Base-by-base conservation (phyloP, 768 basidiomycete genomes). In the Tephrocybe sp. region DNA sequence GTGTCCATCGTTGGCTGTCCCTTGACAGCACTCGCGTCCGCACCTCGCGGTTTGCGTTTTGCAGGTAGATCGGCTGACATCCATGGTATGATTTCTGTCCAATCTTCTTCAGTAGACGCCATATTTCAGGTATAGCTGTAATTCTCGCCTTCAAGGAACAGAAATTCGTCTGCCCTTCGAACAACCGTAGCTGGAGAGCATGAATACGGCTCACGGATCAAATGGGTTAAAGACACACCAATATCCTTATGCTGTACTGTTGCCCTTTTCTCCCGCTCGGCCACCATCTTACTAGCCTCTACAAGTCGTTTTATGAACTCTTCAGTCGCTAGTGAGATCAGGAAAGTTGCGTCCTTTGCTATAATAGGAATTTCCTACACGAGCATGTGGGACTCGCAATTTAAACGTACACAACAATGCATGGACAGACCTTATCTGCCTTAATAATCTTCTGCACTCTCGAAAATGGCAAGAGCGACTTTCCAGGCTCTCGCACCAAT, bases 391-490 rank as follows among this genome's bases (percentile, higher is more conserved):
- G n/a, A n/a, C n/a, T n/a, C n/a, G n/a, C n/a, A n/a, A n/a, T n/a
- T 23, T 5, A 43, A 21, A 30, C n/a, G 8, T 39, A 15, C 18
- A 12, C 23, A 18, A 24, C 26, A 39, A 23, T n/a, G n/a, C n/a
- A 10, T 18, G 28, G 48, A 65, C 70, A 51, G 48, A 81, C 93
- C 75, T 86, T 87, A 68, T 95, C 93, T 5, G 87, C 91, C 62
- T 90, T 93, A 57, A 93, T 76, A 42, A 94, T 90, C 69, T 77
- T 85, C 66, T 92, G 91, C 34, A 95, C 86, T 53, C 89, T 79
- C 1, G 87, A 73, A 46, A 89, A 76, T 0, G 93, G 93, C 40
- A 93, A 69, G 18, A 88, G 55, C 1, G 90, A 85, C 60, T 85
- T 92, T 28, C 93, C 92, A 26, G 64, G 64, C 51, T 70, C 71